Percentiles rank a stretch among this genome's conserved stretches.
Conservation (phyloP, 2,329 filamentous ascomycete species). For the Phaeomoniella chlamydospora region DNA sequence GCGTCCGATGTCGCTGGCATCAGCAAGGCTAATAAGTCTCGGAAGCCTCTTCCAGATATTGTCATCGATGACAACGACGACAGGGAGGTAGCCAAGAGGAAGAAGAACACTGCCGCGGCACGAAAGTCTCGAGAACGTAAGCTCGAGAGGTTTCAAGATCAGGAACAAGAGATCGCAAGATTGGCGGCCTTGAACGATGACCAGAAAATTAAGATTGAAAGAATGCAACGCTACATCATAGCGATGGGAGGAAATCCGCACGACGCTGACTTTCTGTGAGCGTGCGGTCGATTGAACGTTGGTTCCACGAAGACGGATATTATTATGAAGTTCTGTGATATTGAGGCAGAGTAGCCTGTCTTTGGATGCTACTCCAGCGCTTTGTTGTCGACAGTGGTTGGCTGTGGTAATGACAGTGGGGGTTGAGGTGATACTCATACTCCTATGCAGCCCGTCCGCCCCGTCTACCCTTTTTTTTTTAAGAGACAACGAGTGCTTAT, state of each 20-base stretch:
- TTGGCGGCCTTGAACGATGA: background rate
- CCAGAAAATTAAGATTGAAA: background rate
- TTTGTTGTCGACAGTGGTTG: background rate
- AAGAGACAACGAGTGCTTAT: too few species aligned
- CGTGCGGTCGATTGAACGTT: background rate
- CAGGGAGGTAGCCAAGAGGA: conserved; percentile 69
- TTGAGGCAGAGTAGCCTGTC: too few species aligned
- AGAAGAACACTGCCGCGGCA: conserved; percentile 75
- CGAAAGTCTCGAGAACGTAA: conserved; percentile 79
- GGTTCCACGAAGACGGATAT: too few species aligned
- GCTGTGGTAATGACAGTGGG: background rate
- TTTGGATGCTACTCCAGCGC: background rate
- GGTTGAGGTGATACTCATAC: background rate
- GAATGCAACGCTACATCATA: background rate
- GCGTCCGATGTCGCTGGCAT: conserved; percentile 57
- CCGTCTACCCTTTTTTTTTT: background rate
- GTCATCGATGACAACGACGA: conserved; percentile 59
- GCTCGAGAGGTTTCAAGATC: conserved; percentile 23
- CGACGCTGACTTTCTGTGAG: background rate
- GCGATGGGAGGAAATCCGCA: background rate
- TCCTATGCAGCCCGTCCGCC: background rate
- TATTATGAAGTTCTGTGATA: too few species aligned
- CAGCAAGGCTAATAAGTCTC: conserved; percentile 46
- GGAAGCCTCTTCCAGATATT: conserved; percentile 61
- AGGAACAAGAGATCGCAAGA: background rate